These are phyloP conservation scores for Rhododendron williamsianum DNA, from an alignment of 148 eudicot species.

Conservation along the genomic window DNA sequence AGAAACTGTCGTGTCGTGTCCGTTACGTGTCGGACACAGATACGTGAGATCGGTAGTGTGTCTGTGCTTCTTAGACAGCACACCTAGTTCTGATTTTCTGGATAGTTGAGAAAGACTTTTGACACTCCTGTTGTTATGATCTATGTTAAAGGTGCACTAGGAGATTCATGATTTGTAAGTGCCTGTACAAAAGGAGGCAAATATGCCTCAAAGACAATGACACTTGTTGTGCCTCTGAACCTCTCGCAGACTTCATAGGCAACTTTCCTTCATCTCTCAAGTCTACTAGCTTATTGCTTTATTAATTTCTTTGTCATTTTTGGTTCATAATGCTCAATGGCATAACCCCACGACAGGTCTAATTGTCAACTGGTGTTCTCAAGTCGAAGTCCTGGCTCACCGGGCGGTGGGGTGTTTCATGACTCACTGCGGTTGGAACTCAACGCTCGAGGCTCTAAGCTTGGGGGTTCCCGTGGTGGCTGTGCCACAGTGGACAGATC, in stretches of 20 bases:
- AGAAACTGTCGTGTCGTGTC: not conserved
- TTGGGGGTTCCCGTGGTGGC: conserved; percentile 40
- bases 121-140: not conserved
- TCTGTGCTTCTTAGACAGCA: not conserved
- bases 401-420: conserved; percentile 35
- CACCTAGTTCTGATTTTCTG: not conserved
- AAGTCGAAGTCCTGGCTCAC: conserved; percentile 34
- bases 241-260: not conserved
- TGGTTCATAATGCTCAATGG: not conserved
- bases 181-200: not conserved
- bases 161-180: not conserved
- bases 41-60: not conserved
- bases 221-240: not conserved
- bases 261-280: not conserved
- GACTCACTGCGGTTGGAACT: conserved; percentile 62
- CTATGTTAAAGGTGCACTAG: too few species aligned
- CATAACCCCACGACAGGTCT: conserved; percentile 19
- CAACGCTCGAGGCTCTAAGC: conserved; percentile 41
- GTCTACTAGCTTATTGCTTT: not conserved
- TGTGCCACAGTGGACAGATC: not conserved
- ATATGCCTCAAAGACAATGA: not conserved
- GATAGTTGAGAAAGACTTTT: not conserved
- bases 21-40: not conserved
- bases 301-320: not conserved
- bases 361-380: conserved; percentile 46